phyloP scores from a whole-genome alignment of 2,329 filamentous ascomycete species.

The Huntiella savannae region DNA sequence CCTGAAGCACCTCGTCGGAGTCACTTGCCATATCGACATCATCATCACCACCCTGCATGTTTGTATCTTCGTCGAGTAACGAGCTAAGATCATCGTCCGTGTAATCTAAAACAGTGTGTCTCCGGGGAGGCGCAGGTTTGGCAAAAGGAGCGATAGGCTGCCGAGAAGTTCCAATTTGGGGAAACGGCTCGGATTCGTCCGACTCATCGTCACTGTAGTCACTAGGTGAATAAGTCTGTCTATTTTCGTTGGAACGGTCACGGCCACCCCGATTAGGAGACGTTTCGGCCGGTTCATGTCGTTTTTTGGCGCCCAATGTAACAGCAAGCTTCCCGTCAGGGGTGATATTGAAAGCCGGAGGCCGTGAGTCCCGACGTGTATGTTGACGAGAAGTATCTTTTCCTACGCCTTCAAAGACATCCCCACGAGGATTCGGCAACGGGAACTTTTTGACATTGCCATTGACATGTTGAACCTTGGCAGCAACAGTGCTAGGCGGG shows the following conservation, averaged over 20 bases:
- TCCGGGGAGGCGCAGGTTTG: slow-evolving; percentile 2
- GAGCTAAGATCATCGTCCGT: slow-evolving; percentile 9
- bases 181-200: neutral
- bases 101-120: slow-evolving; percentile 8
- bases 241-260: no score
- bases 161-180: neutral
- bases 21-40: slow-evolving; percentile 2
- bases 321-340: slow-evolving; percentile 8
- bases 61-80: slow-evolving; percentile 7
- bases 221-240: no score
- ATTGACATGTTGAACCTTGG: slow-evolving; percentile 4
- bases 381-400: slow-evolving; percentile 6
- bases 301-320: neutral
- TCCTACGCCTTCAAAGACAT: slow-evolving; percentile 8
- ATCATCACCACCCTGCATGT: slow-evolving; percentile 2
- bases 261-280: no score
- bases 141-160: slow-evolving; percentile 1
- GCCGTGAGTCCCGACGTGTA: slow-evolving; percentile 8
- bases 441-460: neutral
- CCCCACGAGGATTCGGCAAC: neutral
- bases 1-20: slow-evolving; percentile 1
- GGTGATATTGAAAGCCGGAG: slow-evolving; percentile 8
- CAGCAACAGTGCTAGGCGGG: slow-evolving; percentile 10
- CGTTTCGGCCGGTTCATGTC: neutral
- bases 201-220: slow-evolving; percentile 5